A percentile compares a stretch with the other conserved stretches of the same genome.
These are phyloP conservation scores for Penicillium bialowiezense DNA, from an alignment of 495 filamentous ascomycete genomes.

Conservation along the genomic window DNA sequence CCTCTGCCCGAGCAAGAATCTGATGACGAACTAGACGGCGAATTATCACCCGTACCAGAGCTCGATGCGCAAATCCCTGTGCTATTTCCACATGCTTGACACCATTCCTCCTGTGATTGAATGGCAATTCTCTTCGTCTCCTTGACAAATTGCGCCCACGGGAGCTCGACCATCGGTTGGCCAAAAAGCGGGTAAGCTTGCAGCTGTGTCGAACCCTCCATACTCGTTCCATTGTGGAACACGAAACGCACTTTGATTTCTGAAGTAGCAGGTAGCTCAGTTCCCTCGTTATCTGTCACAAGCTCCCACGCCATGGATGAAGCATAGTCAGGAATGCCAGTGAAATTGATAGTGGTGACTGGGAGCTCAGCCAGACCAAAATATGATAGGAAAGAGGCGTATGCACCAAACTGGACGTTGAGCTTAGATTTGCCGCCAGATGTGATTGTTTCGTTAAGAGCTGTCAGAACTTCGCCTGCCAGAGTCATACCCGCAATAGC, in stretches of 20 bases:
- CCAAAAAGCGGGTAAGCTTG: conserved; percentile 45
- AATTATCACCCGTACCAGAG: neutral
- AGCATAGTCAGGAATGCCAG: conserved; percentile 51
- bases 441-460: conserved; percentile 44
- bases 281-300: conserved; percentile 43
- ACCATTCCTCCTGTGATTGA: conserved; percentile 39
- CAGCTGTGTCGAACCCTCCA: conserved; percentile 16
- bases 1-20: conserved; percentile 6
- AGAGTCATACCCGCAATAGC: conserved; percentile 14
- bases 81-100: conserved; percentile 42
- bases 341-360: conserved; percentile 32
- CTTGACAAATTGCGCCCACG: conserved; percentile 42
- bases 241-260: conserved; percentile 49
- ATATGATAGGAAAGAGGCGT: conserved; percentile 49
- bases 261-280: conserved; percentile 31
- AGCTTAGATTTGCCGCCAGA: conserved; percentile 35
- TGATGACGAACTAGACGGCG: conserved; percentile 6
- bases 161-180: conserved; percentile 25
- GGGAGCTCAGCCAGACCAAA: conserved; percentile 49
- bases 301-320: conserved; percentile 55
- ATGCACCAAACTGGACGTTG: conserved; percentile 49
- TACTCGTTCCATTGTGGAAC: conserved; percentile 52
- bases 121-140: conserved; percentile 43
- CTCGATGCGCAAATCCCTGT: conserved; percentile 34
- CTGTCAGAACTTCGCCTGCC: conserved; percentile 36